Percentiles rank a stretch among this genome's conserved stretches.
Conservation (phyloP, 2,329 filamentous ascomycete species). For the Paraconiothyrium sp. region DNA sequence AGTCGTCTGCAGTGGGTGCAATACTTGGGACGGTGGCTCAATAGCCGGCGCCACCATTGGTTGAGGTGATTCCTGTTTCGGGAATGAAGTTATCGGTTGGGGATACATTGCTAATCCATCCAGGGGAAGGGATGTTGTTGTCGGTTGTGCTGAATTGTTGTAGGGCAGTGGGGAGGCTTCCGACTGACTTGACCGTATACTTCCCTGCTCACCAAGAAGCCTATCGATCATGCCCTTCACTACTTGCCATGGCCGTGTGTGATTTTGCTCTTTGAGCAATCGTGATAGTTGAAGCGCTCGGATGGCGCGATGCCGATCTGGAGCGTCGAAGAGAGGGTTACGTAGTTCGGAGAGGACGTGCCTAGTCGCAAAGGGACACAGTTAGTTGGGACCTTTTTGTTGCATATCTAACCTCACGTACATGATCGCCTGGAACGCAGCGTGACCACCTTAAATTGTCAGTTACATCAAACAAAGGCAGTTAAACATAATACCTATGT, state of each 20-base stretch:
- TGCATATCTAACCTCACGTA: background rate
- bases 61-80: background rate
- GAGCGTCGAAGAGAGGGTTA: slow-evolving; percentile 46
- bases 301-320: slow-evolving; percentile 47
- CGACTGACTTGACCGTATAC: slow-evolving; percentile 26
- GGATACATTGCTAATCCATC: background rate
- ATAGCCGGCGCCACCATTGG: background rate
- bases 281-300: slow-evolving; percentile 45
- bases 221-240: slow-evolving; percentile 52
- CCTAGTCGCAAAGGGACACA: background rate
- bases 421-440: slow-evolving; percentile 51
- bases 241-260: slow-evolving; percentile 48
- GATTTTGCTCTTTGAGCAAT: slow-evolving; percentile 44
- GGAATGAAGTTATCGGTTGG: background rate
- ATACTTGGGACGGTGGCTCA: background rate
- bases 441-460: slow-evolving; percentile 37
- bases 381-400: background rate
- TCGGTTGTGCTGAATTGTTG: slow-evolving; percentile 16
- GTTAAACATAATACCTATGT: slow-evolving; percentile 39
- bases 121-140: slow-evolving; percentile 1
- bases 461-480: slow-evolving; percentile 10
- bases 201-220: slow-evolving; percentile 38
- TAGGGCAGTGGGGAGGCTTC: slow-evolving; percentile 28
- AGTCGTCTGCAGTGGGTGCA: slow-evolving; percentile 19
- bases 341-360: slow-evolving; percentile 51